Evolutionary conservation across 805 yeast genomes (phyloP).

Genomic region (Candida nitratophila): DNA sequence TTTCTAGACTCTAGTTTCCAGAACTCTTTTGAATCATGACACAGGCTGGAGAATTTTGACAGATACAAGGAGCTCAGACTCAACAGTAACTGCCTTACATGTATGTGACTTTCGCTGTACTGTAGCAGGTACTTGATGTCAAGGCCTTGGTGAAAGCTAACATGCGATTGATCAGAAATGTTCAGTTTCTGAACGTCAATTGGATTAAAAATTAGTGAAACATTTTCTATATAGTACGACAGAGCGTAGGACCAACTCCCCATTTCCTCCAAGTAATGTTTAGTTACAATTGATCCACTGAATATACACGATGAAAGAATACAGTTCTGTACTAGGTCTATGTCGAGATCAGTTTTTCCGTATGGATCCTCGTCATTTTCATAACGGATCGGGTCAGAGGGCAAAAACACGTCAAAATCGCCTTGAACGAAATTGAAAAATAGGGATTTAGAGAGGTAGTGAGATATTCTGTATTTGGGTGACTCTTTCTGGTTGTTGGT

Average conservation of each 20-base stretch:
- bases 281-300: no score
- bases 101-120: conserved; percentile 4
- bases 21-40: background rate
- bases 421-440: background rate
- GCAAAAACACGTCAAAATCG: background rate
- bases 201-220: background rate
- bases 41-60: background rate
- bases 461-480: no score
- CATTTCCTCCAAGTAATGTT: no score
- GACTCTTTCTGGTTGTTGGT: no score
- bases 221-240: background rate
- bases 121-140: background rate
- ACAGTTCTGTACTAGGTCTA: background rate
- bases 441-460: background rate
- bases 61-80: conserved; percentile 5
- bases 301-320: background rate
- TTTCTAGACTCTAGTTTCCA: background rate
- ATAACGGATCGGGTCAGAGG: background rate
- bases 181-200: background rate
- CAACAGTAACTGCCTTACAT: conserved; percentile 4
- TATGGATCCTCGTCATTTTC: background rate
- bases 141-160: background rate
- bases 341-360: background rate
- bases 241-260: background rate
- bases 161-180: background rate